These are phyloP conservation scores for Myxozyma melibiosi DNA, from an alignment of 805 yeast genomes.

Conservation along the genomic window DNA sequence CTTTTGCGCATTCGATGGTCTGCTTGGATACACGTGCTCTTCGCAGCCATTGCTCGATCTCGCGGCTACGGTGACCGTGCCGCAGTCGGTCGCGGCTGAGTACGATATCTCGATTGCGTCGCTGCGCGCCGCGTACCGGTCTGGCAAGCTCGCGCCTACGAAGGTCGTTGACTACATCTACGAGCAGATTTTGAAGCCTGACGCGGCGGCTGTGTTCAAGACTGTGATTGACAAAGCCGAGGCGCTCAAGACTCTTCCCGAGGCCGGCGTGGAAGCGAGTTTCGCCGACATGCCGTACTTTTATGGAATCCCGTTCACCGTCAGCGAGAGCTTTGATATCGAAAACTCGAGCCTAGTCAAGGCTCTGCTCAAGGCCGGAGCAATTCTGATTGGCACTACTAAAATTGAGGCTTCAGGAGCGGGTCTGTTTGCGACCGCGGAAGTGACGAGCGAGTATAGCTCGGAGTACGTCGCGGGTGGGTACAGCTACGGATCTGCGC, in stretches of 20 bases:
- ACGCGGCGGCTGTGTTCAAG: constrained; percentile 5
- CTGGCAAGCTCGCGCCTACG: constrained; percentile 16
- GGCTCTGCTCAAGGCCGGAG: constrained; percentile 21
- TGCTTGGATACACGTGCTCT: constrained; percentile 35
- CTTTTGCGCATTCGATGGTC: constrained; percentile 37
- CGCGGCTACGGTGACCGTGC: constrained; percentile 21
- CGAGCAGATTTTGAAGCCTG: constrained; percentile 13
- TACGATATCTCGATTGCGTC: constrained; percentile 20
- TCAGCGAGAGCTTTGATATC: constrained; percentile 22
- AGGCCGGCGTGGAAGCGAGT: constrained; percentile 13
- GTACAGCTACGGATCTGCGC: constrained; percentile 28
- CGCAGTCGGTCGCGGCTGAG: background rate
- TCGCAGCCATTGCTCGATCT: constrained; percentile 31
- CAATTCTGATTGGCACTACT: constrained; percentile 23
- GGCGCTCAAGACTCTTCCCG: constrained; percentile 26
- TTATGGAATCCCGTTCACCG: constrained; percentile 30
- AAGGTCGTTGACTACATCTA: constrained; percentile 16
- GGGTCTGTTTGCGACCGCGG: constrained; percentile 9
- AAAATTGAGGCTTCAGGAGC: constrained; percentile 20
- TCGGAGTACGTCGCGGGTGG: constrained; percentile 27
- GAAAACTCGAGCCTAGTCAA: constrained; percentile 20
- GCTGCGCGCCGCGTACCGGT: constrained; percentile 24
- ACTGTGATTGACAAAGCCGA: constrained; percentile 17
- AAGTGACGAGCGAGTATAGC: constrained; percentile 15
- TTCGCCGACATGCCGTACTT: constrained; percentile 30